Conservation (phyloP, 148 eudicot species). For the Chenopodium berlandieri region DNA sequence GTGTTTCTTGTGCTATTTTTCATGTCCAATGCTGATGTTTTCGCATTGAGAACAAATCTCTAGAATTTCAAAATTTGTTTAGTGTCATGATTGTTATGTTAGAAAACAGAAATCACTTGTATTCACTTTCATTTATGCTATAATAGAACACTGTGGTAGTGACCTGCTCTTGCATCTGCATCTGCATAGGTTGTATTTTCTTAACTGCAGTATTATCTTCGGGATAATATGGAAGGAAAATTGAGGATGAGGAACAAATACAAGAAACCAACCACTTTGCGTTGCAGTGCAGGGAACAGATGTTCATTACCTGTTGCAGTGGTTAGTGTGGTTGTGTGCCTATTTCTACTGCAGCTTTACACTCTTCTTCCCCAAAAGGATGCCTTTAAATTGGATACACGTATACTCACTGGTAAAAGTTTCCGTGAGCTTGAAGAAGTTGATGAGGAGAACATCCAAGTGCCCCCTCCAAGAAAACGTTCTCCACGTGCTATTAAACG, state of each 20-base stretch:
- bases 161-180: constrained; percentile 55
- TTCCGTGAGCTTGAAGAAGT: constrained; percentile 69
- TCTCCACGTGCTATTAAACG: constrained; percentile 91
- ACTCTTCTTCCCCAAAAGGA: constrained; percentile 43
- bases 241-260: constrained; percentile 90
- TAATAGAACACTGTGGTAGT: constrained; percentile 36
- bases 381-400: constrained; percentile 30
- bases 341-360: constrained; percentile 66
- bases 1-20: neutral
- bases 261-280: constrained; percentile 82
- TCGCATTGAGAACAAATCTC: neutral
- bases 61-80: neutral
- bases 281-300: constrained; percentile 84
- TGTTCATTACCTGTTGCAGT: constrained; percentile 49
- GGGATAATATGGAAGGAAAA: constrained; percentile 55
- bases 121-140: constrained; percentile 7
- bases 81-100: neutral
- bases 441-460: constrained; percentile 75
- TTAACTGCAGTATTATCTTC: constrained; percentile 57
- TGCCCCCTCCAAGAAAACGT: constrained; percentile 88
- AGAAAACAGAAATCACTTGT: neutral
- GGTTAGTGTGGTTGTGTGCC: constrained; percentile 60
- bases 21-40: neutral
- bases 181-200: constrained; percentile 67
- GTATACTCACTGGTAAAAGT: constrained; percentile 27